These are phyloP conservation scores for Puccinia novopanici DNA, from an alignment of 1,284 basidiomycete genomes.

Conservation along the genomic window DNA sequence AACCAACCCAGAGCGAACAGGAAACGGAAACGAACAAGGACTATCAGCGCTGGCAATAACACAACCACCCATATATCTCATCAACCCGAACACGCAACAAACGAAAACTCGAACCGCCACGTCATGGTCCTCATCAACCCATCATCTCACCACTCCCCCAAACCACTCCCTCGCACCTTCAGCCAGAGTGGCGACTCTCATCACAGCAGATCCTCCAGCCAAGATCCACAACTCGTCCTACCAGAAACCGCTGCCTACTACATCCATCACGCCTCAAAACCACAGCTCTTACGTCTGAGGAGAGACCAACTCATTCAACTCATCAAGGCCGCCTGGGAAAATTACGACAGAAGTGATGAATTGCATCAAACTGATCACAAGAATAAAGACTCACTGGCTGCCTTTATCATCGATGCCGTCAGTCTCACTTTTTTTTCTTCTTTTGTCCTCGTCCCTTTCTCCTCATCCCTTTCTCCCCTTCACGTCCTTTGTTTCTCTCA, in stretches of 20 bases:
- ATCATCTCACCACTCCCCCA: neutral
- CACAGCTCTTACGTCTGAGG: conserved; percentile 30
- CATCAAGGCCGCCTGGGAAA: conserved; percentile 9
- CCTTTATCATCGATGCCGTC: conserved; percentile 30
- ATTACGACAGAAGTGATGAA: neutral
- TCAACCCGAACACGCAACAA: neutral
- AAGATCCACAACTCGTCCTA: neutral
- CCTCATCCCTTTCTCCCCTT: neutral
- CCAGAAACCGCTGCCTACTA: conserved; percentile 12
- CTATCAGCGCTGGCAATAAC: neutral
- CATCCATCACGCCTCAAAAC: conserved; percentile 26
- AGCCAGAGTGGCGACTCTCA: conserved; percentile 7
- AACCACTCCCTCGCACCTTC: neutral
- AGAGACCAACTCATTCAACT: conserved; percentile 26
- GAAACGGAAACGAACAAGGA: conserved; percentile 10
- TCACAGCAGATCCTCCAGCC: conserved; percentile 11
- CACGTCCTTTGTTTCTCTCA: neutral
- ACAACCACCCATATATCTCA: neutral
- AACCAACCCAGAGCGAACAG: neutral
- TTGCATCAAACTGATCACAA: conserved; percentile 6
- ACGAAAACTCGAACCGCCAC: conserved; percentile 9
- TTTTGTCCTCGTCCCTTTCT: neutral
- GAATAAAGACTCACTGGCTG: conserved; percentile 31
- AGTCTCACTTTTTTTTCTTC: conserved; percentile 14
- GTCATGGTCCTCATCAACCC: conserved; percentile 31